A percentile compares a stretch with the other conserved stretches of the same genome.
phyloP scores from a whole-genome alignment of 495 filamentous ascomycete species.

The Podospora anserina region DNA sequence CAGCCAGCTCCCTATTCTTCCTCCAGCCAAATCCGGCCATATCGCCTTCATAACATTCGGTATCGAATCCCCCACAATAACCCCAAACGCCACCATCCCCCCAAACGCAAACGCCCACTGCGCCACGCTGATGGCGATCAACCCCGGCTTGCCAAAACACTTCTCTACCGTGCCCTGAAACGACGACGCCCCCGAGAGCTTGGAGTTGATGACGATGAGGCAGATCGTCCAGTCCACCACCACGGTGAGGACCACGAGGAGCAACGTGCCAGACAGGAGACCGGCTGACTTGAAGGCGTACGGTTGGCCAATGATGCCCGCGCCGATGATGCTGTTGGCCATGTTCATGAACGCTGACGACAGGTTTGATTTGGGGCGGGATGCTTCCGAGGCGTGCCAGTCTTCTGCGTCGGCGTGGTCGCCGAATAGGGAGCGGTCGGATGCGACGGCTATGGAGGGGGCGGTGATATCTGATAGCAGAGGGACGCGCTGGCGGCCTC shows the following conservation, averaged over 20 bases:
- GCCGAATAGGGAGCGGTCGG: slow-evolving; percentile 41
- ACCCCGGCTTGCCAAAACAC: slow-evolving; percentile 83
- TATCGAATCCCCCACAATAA: slow-evolving; percentile 95
- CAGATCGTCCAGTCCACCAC: slow-evolving; percentile 96
- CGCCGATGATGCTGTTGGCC: slow-evolving; percentile 97
- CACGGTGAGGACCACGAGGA: slow-evolving; percentile 75
- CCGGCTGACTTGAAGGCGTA: slow-evolving; percentile 93
- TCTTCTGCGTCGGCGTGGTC: slow-evolving; percentile 35
- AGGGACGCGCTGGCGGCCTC: slow-evolving; percentile 60
- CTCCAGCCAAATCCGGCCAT: slow-evolving; percentile 70
- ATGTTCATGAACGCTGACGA: slow-evolving; percentile 87
- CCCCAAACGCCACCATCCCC: slow-evolving; percentile 96
- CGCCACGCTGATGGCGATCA: slow-evolving; percentile 85
- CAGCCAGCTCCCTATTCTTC: slow-evolving; percentile 74
- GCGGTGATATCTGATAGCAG: slow-evolving; percentile 84
- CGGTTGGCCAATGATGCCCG: slow-evolving; percentile 95
- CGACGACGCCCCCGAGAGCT: slow-evolving; percentile 83
- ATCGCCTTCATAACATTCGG: slow-evolving; percentile 81
- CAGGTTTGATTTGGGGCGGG: slow-evolving; percentile 49
- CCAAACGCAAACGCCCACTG: slow-evolving; percentile 99
- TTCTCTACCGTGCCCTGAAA: slow-evolving; percentile 94
- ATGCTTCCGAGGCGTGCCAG: slow-evolving; percentile 44
- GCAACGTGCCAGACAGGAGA: slow-evolving; percentile 69
- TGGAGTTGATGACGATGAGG: slow-evolving; percentile 92
- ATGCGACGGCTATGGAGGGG: slow-evolving; percentile 77